Evolutionary conservation across 2,329 filamentous ascomycete genomes (phyloP).

Genomic region (Orbilia blumenaviensis): DNA sequence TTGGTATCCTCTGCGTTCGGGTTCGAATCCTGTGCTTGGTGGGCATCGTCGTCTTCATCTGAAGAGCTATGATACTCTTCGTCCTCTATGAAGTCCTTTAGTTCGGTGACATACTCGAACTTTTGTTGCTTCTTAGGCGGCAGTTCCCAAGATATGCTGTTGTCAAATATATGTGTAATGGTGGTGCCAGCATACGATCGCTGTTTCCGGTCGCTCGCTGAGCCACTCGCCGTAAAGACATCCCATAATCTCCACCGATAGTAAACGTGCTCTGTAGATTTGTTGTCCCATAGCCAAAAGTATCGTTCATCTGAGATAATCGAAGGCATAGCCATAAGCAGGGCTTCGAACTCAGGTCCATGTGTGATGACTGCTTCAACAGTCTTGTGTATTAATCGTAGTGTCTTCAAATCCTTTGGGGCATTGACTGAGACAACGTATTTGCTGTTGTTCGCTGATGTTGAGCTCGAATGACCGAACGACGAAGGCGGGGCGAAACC

Average conservation of each 20-base stretch:
- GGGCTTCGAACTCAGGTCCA: constrained; percentile 86
- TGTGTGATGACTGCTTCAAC: constrained; percentile 81
- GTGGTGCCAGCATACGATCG: constrained; percentile 53
- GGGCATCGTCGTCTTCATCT: constrained; percentile 75
- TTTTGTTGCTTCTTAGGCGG: constrained; percentile 76
- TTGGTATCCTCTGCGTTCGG: constrained; percentile 61
- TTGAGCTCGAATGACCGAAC: constrained; percentile 65
- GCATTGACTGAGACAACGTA: constrained; percentile 75
- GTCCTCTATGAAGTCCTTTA: constrained; percentile 84
- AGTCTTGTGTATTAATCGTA: constrained; percentile 86
- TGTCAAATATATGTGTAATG: constrained; percentile 71
- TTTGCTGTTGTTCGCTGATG: constrained; percentile 54
- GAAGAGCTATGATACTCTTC: constrained; percentile 87
- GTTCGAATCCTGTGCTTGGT: constrained; percentile 55
- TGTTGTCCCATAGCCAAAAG: constrained; percentile 91
- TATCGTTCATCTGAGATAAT: constrained; percentile 89
- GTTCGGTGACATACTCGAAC: constrained; percentile 79
- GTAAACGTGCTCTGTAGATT: constrained; percentile 81
- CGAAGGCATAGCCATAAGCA: constrained; percentile 85
- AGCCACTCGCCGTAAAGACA: constrained; percentile 64
- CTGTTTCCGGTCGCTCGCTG: constrained; percentile 23
- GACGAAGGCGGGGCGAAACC: constrained; percentile 81
- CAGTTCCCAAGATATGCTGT: constrained; percentile 73
- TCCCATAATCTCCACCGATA: constrained; percentile 94
- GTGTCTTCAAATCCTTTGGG: constrained; percentile 78